These are phyloP conservation scores for Elaeagnus macrophylla DNA, from an alignment of 306 rosid genomes.

Conservation along the genomic window DNA sequence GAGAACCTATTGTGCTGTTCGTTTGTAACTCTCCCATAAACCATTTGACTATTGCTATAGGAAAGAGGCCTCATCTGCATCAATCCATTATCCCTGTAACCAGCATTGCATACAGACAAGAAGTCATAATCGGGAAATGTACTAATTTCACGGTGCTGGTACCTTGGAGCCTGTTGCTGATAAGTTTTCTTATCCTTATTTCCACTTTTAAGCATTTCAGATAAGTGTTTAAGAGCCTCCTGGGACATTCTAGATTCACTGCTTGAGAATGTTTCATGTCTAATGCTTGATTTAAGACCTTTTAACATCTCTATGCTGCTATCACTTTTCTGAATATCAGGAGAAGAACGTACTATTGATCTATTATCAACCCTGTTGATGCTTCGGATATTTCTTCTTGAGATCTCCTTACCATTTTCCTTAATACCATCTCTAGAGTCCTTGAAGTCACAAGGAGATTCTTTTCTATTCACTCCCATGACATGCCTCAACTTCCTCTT, in stretches of 20 bases:
- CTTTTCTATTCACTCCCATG: conserved; percentile 39
- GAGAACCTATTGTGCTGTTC: conserved; percentile 20
- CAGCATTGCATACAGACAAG: conserved; percentile 20
- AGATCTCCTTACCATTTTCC: conserved; percentile 20
- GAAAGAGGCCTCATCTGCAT: conserved; percentile 22
- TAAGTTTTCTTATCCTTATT: conserved; percentile 18
- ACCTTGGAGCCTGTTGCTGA: conserved; percentile 16
- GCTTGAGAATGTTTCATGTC: conserved; percentile 32
- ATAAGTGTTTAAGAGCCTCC: conserved; percentile 19
- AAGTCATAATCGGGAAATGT: conserved; percentile 9
- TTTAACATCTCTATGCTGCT: conserved; percentile 13
- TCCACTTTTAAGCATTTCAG: conserved; percentile 22
- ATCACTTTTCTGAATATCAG: conserved; percentile 21
- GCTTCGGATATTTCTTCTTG: conserved; percentile 18
- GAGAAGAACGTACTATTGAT: conserved; percentile 18
- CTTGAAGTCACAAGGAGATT: conserved; percentile 17
- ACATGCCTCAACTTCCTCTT: conserved; percentile 49
- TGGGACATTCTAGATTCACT: conserved; percentile 22
- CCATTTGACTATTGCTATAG: conserved; percentile 18
- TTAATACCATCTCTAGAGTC: conserved; percentile 26
- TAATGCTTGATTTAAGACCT: conserved; percentile 26
- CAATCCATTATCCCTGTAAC: conserved; percentile 10
- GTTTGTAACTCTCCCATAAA: conserved; percentile 26
- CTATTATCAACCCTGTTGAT: conserved; percentile 7
- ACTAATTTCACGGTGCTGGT: conserved; percentile 19